These are phyloP conservation scores for Arthrobotrys megalospora DNA, from an alignment of 2,329 filamentous ascomycete genomes.

Conservation along the genomic window DNA sequence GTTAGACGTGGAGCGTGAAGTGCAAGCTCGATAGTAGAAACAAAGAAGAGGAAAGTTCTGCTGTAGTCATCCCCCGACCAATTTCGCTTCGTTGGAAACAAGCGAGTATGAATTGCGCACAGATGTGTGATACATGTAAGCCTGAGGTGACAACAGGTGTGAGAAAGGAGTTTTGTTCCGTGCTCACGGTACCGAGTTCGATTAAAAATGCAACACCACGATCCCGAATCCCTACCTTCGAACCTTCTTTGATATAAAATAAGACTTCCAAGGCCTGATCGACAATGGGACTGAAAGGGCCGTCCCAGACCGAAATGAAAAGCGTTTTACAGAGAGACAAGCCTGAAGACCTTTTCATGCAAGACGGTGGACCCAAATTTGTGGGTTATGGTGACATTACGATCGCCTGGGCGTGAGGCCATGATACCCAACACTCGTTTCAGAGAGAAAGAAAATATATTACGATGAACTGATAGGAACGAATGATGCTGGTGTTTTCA, in stretches of 20 bases:
- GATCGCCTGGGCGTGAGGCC: no score
- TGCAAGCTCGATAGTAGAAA: slow-evolving; percentile 10
- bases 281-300: slow-evolving; percentile 28
- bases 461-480: no score
- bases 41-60: slow-evolving; percentile 10
- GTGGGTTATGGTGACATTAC: not conserved
- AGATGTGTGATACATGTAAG: slow-evolving; percentile 37
- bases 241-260: slow-evolving; percentile 31
- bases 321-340: not conserved
- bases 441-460: no score
- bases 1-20: not conserved
- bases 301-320: slow-evolving; percentile 30
- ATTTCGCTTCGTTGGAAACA: slow-evolving; percentile 33
- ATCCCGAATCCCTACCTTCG: slow-evolving; percentile 23
- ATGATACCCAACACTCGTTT: no score
- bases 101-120: slow-evolving; percentile 30
- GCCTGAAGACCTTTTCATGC: not conserved
- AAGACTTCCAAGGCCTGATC: slow-evolving; percentile 40
- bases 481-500: no score
- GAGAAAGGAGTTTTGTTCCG: slow-evolving; percentile 32
- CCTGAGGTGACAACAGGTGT: not conserved
- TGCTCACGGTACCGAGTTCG: slow-evolving; percentile 45
- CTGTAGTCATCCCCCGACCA: slow-evolving; percentile 20
- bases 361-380: not conserved
- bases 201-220: slow-evolving; percentile 46